Conservation (phyloP, 2,329 filamentous ascomycete genomes). For the Biscogniauxia sp. region DNA sequence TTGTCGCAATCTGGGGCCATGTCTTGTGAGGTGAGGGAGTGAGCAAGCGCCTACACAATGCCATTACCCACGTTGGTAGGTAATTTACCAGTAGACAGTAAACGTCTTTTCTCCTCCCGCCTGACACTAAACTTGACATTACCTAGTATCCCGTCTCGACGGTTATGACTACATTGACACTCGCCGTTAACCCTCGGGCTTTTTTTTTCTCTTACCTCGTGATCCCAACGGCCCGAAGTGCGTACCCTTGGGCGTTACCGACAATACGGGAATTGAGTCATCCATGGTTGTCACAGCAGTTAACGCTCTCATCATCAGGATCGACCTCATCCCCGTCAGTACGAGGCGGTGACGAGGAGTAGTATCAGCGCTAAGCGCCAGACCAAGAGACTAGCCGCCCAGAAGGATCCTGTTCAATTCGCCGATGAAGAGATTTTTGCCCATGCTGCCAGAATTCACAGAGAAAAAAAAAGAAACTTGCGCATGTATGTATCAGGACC, state of each 20-base stretch:
- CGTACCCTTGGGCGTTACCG: neutral
- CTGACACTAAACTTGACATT: neutral
- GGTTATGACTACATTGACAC: neutral
- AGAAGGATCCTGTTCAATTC: neutral
- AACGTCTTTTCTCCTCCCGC: neutral
- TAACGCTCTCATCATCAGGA: neutral
- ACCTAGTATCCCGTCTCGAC: neutral
- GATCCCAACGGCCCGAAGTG: neutral
- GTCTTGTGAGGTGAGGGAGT: neutral
- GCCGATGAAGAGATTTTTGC: neutral
- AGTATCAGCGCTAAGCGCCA: neutral
- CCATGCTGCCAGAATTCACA: neutral
- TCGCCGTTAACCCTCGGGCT: neutral
- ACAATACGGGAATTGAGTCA: neutral
- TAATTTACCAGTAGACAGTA: no score
- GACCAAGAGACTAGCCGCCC: neutral
- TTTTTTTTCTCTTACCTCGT: neutral
- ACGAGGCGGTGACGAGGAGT: neutral
- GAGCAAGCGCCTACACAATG: neutral
- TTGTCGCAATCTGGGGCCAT: neutral
- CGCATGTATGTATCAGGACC: neutral
- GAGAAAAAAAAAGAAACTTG: neutral
- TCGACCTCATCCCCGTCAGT: neutral
- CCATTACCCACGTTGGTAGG: neutral
- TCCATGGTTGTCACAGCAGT: neutral